Conservation (phyloP, 345 rosid genomes). For the Ceriops decandra region DNA sequence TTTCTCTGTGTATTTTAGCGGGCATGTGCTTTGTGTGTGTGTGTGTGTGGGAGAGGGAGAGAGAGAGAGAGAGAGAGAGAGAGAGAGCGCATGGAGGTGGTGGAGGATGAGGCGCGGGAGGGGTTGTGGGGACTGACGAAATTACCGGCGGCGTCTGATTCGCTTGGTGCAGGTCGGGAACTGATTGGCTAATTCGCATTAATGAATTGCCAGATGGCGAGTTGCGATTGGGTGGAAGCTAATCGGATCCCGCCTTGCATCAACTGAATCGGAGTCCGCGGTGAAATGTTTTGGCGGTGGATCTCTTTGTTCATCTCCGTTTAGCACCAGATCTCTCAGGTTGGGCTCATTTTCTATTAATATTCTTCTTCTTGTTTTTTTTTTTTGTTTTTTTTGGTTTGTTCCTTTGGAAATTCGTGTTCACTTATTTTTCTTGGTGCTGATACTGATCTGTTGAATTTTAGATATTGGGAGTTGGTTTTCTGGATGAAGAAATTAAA, state of each 20-base stretch:
- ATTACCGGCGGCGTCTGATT: slow-evolving; percentile 78
- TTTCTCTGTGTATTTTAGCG: background rate
- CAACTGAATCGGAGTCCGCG: slow-evolving; percentile 97
- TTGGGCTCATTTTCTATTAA: background rate
- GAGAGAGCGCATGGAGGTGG: background rate
- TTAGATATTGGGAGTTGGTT: too few relatives aligned
- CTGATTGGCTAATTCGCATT: slow-evolving; percentile 23
- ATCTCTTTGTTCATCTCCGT: background rate
- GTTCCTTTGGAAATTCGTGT: too few relatives aligned
- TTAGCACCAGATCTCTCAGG: slow-evolving; percentile 45
- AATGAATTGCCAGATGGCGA: slow-evolving; percentile 17
- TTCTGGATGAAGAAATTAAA: too few relatives aligned
- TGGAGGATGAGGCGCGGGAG: too few relatives aligned
- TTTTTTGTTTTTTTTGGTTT: too few relatives aligned
- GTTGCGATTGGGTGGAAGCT: slow-evolving; percentile 15
- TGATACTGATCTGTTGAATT: too few relatives aligned
- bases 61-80: slow-evolving; percentile 5
- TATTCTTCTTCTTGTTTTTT: too few relatives aligned
- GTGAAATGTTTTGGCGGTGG: slow-evolving; percentile 33
- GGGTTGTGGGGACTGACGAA: slow-evolving; percentile 11
- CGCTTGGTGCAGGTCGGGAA: slow-evolving; percentile 99
- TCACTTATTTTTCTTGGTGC: too few relatives aligned
- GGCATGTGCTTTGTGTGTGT: background rate
- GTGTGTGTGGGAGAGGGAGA: too few relatives aligned
- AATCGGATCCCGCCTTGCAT: slow-evolving; percentile 91